Base-by-base conservation (phyloP, 371 early-diverging fungal species). In the Mortierella sp. region DNA sequence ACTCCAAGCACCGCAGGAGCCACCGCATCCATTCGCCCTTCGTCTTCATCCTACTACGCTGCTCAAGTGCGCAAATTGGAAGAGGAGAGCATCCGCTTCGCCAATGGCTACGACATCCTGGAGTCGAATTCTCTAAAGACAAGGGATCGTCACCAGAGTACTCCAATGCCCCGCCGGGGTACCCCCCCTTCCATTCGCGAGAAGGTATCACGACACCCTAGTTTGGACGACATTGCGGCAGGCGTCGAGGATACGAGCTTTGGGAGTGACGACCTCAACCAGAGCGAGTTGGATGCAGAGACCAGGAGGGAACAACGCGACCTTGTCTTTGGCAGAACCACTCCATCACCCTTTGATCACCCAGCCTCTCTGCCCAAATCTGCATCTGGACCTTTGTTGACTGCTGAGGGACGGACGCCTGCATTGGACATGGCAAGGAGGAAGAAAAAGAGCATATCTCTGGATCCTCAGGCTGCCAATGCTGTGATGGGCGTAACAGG, bases 361-460 rank as follows among this genome's bases (percentile, higher is more conserved):
- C 75, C 81, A 21, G 19, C 68, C 0, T 63, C 81, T 0, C 42
- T 81, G 1, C 58, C 78, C 63, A 84, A 79, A 48, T 84, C 84
- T 11, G 63, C 73, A 1, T 84, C 81, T 7, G 84, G 84, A 31
- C 73, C 81, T 7, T 45, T 78, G 2, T 44, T 81, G 42, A 19
- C 77, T 1, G 55, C 68, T 1, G 81, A 74, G 1, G 68, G 76
- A 26, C 58, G 77, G 44, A 42, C 34, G 3, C 76, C 81, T 4
- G 73, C 76, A 14, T 26, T 73, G 65, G 84, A 84, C 34, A 75
- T 73, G 63, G 42, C 72, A 26, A 78, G 81, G 57, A 77, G 80
- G 31, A 82, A 79, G 73, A 85, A 80, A 63, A 85, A 85, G 80
- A 85, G 86, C n/a, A 85, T 85, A 10, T 85, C 86, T 0, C 14